Base-by-base conservation (phyloP, 2,329 filamentous ascomycete species). In the Nannizzia gypsea region DNA sequence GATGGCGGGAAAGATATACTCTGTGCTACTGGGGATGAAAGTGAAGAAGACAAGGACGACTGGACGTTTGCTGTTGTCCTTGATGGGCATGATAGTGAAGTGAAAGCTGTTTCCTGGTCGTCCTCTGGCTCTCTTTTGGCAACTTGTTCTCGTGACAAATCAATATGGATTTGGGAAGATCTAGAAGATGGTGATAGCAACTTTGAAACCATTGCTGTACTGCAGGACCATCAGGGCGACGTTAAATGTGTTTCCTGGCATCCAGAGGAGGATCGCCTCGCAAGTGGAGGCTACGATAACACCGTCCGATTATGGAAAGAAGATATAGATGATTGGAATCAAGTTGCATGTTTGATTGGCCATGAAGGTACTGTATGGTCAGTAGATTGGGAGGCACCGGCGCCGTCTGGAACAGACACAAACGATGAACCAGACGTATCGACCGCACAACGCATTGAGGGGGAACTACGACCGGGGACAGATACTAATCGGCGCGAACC, bases 131-230 rank as follows among this genome's bases (percentile, higher is more conserved):
- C 63, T 80, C 83, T 90, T 67, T 81, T 99, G 3, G 93, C 93
- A 4, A 96, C 91, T 0, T 96, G 91, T 73, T 88, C 85, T 58
- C 82, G 93, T 56, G 93, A 99, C 72, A 97, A 97, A 77, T 88
- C 84, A 15, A 89, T 97, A 17, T 99, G 93, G 93, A 89, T 99
- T 67, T 99, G 93, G 93, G 93, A 99, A 74, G 93, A 97, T 71
- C 82, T 96, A 59, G 76, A 77, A 59, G 86, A 88, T 65, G 88
- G 86, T 15, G 91, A 95, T 59, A 92, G 96, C 71, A 93, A 97
- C 71, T 97, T 91, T 78, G 93, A 99, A 79, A 97, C 93, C 1
- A 85, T 97, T 15, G 93, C 92, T 0, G 92, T 97, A 58, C 80
- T 97, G 68, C 90, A 89, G 73, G 93, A 97, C 74, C 93, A 99